Evolutionary conservation across 106 monocot species (phyloP), one percentile per base, ranked within the genome.

Genomic region (Acorus gramineus): DNA sequence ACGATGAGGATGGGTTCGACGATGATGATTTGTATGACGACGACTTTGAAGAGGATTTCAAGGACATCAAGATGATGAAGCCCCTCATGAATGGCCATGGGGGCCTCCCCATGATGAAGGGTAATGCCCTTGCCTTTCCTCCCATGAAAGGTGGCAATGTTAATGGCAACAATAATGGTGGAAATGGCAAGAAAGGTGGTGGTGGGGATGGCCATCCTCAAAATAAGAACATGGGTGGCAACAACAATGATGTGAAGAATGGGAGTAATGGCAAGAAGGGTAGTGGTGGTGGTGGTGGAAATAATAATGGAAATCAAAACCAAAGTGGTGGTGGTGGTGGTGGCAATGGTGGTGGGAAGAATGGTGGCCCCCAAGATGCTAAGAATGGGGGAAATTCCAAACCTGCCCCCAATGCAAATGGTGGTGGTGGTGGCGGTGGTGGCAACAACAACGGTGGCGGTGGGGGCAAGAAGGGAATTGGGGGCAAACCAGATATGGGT

Each of bases 1-100:
- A 74, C 14, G 74, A 74, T 42, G 5, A 70, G 49, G 76, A 76
- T 8, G 74, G 66, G 14, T 79, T 65, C 63, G 74, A 80, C 4
- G 79, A 74, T 11, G 5, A 70, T 42, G 76, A 76, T 8, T 69
- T 60, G 14, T 79, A 60, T 59, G 74, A 80, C 4, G 79, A 78
- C n/a, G 78, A 79, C 13, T 79, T 74, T 13, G 79, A 79, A 6
- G 73, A 79, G 4, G 71, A 77, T 56, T 47, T 61, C 8, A 77
- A 77, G 60, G 28, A 47, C 2, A 65, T 57, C 53, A 79, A 79
- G 74, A 56, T 63, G 55, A 74, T 71, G 59, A 71, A 60, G n/a
- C 46, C 45, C 13, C 67, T 67, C 5, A 50, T 53, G 6, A 49
- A 47, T 57, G 46, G 2, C 1, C 3, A 12, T 13, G 46, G 46